Evolutionary conservation across 2,329 filamentous ascomycete genomes (phyloP), one percentile per base, ranked within the genome.

Genomic region (Blastomyces parvus): DNA sequence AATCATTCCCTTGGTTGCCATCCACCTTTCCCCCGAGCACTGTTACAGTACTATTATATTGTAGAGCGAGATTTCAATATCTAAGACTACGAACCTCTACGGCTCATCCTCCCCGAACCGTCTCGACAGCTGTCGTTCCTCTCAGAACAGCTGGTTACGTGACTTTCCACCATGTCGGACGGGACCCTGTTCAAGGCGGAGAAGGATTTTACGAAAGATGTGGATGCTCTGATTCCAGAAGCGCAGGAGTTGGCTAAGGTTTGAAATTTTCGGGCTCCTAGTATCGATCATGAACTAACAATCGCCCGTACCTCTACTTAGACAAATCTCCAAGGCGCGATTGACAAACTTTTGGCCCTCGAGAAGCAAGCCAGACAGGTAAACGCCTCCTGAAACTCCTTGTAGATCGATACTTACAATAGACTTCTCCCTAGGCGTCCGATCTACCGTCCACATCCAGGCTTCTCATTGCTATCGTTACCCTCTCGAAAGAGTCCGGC

Each of bases 361-460:
- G 94, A 99, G 84, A 99, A 99, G 81, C 92, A 97, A 81, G 90
- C 94, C 69, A 88, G 94, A 81, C 94, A 99, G 85, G 91, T 95
- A 79, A 71, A 77, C 61, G 59, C 59, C 56, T 38, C 19, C 44
- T 50, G 62, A 25, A 52, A 33, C 59, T 63, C 66, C 60, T 65
- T 64, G 17, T 22, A n/a, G 25, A 38, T 4, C 7, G 19, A 36
- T 33, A n/a, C 40, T 59, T 19, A 30, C 30, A 59, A 8, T 42
- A 36, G 2, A 53, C 57, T 17, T 40, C 30, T 62, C 63, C 64
- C 70, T 68, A 96, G 91, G 90, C 93, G 57, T 97, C 93, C 69
- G 94, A 99, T 82, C 87, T 99, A 67, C 89, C 92, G 56, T 97
- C 94, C 27, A 97, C 94, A 72, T 97, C 92, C 68, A 86, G 92